phyloP scores from a whole-genome alignment of 1,139 yeast genomes.

The Protomyces inundatus region DNA sequence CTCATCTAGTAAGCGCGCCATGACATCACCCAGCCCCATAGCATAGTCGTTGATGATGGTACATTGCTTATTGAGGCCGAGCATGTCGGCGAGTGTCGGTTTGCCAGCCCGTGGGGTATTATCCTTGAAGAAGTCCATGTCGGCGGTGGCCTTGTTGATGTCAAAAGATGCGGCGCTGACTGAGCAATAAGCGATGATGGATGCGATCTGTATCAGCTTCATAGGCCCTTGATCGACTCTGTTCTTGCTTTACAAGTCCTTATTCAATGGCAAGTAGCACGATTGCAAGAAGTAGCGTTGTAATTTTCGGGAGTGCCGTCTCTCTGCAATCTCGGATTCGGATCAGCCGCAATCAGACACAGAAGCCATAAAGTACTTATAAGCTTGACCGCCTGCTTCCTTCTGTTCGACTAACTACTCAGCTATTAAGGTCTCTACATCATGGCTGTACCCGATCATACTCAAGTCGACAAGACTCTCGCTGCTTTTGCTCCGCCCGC shows the following conservation, averaged over 20 bases:
- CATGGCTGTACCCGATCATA: neutral
- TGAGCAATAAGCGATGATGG: neutral
- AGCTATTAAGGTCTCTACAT: neutral
- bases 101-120: neutral
- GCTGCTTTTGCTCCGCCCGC: neutral
- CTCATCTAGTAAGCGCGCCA: slow-evolving; percentile 35
- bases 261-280: too few relatives aligned
- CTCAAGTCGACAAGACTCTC: neutral
- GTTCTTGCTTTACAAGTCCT: too few relatives aligned
- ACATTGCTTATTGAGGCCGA: slow-evolving; percentile 15
- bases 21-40: neutral
- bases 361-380: too few relatives aligned
- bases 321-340: too few relatives aligned
- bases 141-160: neutral
- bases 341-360: too few relatives aligned
- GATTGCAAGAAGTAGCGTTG: too few relatives aligned
- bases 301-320: too few relatives aligned
- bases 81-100: slow-evolving; percentile 8
- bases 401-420: too few relatives aligned
- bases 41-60: slow-evolving; percentile 22
- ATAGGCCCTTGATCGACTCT: too few relatives aligned
- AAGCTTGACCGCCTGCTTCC: too few relatives aligned
- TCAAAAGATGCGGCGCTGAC: neutral
- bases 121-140: neutral
- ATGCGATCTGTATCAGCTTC: too few relatives aligned